Base-by-base conservation (phyloP, 495 filamentous ascomycete genomes). In the Cercophora sp. region DNA sequence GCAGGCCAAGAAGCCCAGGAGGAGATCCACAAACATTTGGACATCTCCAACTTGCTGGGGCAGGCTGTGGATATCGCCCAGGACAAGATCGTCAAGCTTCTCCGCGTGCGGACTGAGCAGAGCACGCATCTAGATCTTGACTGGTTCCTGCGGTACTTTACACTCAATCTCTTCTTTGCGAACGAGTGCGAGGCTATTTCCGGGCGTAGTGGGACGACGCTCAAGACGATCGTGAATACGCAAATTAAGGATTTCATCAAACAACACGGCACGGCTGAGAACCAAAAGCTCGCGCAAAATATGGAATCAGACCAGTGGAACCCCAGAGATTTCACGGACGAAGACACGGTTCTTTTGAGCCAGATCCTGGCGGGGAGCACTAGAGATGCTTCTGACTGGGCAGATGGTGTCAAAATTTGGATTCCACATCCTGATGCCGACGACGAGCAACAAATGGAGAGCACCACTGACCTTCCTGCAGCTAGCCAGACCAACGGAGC, bases 151-250 rank as follows among this genome's bases (percentile, higher is more conserved):
- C 84, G 89, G 45, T 97, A 97, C 63, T 96, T 96, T 63, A 91
- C 82, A 6, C 81, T 99, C 16, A 97, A 96, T 58, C 81, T 91
- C 22, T 81, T 96, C 19, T 99, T 97, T 61, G 89, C 89, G 6
- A 94, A 96, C 59, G 93, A 99, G 64, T 99, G 93, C 59, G 93
- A 99, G 67, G 88, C 93, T 3, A 89, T 96, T 13, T 96, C 89
- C 11, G 93, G 93, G 2, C 81, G 93, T 48, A 84, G 89, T 47
- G 91, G 91, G 2, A 85, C 83, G 5, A 78, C 85, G 1, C 74
- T 98, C 23, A 96, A 96, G 65, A 92, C 81, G 3, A 78, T 95
- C 1, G 88, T 98, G 31, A 92, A 95, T 56, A 83, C 81, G 43
- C 93, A 98, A 52, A 96, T 98, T 61, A 84, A 83, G 40, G 90